Percentiles rank a stretch among this genome's conserved stretches.
These are phyloP conservation scores for Pouteria campechiana DNA, from an alignment of 179 eudicot species.

Conservation along the genomic window DNA sequence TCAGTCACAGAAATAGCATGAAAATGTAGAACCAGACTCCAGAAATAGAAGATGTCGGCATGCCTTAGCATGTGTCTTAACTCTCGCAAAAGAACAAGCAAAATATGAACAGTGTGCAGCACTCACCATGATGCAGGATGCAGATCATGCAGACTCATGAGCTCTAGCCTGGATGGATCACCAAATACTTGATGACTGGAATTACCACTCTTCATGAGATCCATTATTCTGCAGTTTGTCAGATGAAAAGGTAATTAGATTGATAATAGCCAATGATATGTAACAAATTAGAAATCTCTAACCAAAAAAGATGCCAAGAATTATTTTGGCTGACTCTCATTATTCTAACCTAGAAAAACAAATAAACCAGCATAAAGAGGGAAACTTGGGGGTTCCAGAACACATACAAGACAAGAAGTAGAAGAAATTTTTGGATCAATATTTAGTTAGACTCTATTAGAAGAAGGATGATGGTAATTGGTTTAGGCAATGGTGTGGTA, in stretches of 20 bases:
- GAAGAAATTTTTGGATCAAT: background rate
- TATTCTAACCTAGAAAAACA: background rate
- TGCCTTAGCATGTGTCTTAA: background rate
- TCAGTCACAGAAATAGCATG: too few species aligned
- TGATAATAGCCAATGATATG: too few species aligned
- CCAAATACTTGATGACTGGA: conserved; percentile 12
- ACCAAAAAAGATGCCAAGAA: too few species aligned
- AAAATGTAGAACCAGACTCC: too few species aligned
- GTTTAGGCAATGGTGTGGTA: too few species aligned
- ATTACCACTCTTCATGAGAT: conserved; percentile 9
- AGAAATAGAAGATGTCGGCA: background rate
- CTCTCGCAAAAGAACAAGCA: background rate
- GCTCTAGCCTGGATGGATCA: conserved; percentile 15
- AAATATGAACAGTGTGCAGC: background rate
- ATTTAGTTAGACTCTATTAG: background rate
- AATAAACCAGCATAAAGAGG: too few species aligned
- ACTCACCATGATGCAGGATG: conserved; percentile 23
- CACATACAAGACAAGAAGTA: too few species aligned
- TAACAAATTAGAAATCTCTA: too few species aligned
- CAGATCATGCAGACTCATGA: conserved; percentile 10
- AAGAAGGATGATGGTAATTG: too few species aligned
- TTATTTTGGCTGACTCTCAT: too few species aligned
- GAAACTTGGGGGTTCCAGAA: too few species aligned
- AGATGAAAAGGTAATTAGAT: too few species aligned
- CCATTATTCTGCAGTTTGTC: conserved; percentile 10